phyloP scores from a whole-genome alignment of 2,329 filamentous ascomycete genomes.

The Neurospora crassa region DNA sequence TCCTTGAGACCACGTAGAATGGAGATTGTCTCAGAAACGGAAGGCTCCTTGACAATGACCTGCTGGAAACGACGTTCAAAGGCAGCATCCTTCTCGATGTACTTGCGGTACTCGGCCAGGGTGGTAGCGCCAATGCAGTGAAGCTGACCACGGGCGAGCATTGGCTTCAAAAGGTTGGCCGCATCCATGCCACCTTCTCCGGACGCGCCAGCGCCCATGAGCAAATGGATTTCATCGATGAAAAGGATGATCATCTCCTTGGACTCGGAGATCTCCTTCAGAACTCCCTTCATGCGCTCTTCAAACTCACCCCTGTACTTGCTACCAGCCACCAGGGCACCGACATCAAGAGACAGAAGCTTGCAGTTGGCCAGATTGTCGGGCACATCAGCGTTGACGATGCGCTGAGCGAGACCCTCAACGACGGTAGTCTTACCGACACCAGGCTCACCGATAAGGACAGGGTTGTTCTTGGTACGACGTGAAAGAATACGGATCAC shows the following conservation, averaged over 20 bases:
- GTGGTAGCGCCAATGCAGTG: slow-evolving; percentile 98
- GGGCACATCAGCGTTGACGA: slow-evolving; percentile 93
- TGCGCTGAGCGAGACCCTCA: slow-evolving; percentile 88
- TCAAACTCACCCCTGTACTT: slow-evolving; percentile 99
- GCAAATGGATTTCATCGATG: slow-evolving; percentile 95
- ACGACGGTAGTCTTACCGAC: slow-evolving; percentile 98
- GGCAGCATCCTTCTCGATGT: slow-evolving; percentile 96
- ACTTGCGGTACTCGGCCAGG: slow-evolving; percentile 91
- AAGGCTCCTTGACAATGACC: slow-evolving; percentile 90
- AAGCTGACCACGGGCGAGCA: slow-evolving; percentile 91
- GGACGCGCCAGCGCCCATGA: slow-evolving; percentile 93
- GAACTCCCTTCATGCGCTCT: slow-evolving; percentile 96
- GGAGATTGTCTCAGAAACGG: slow-evolving; percentile 81
- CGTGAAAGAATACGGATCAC: slow-evolving; percentile 87
- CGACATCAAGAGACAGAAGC: slow-evolving; percentile 89
- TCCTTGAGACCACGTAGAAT: slow-evolving; percentile 98
- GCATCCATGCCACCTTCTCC: slow-evolving; percentile 98
- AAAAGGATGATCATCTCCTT: slow-evolving; percentile 97
- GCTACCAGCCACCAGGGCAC: slow-evolving; percentile 88
- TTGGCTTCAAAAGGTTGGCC: slow-evolving; percentile 93
- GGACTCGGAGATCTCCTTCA: slow-evolving; percentile 92
- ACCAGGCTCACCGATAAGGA: slow-evolving; percentile 94
- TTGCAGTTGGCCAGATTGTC: slow-evolving; percentile 92
- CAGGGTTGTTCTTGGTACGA: slow-evolving; percentile 97
- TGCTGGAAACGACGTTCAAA: slow-evolving; percentile 99